phyloP scores from a whole-genome alignment of 805 yeast species.

The Metschnikowia similis region DNA sequence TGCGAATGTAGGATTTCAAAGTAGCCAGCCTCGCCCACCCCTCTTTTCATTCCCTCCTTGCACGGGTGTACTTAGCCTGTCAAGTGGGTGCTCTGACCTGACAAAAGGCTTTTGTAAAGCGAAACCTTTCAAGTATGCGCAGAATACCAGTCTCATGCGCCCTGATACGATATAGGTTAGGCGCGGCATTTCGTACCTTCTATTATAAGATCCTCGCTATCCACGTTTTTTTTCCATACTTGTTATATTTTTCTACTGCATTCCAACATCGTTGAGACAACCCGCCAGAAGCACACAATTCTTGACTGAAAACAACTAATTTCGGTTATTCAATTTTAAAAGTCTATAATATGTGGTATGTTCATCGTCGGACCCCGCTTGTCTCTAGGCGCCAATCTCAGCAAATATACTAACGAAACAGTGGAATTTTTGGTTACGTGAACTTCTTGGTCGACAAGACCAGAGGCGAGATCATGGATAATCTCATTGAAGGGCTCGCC shows the following conservation, averaged over 20 bases:
- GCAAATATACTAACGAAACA: constrained; percentile 17
- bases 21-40: background rate
- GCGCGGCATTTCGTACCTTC: constrained; percentile 4
- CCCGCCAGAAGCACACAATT: background rate
- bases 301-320: background rate
- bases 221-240: constrained; percentile 1
- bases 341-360: constrained; percentile 14
- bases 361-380: background rate
- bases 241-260: background rate
- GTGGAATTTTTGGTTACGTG: constrained; percentile 98
- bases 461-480: constrained; percentile 88
- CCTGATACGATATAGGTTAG: background rate
- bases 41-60: too few relatives aligned
- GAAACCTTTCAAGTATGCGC: constrained; percentile 1
- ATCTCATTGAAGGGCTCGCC: constrained; percentile 76
- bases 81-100: background rate
- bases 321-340: background rate
- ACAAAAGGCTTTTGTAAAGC: background rate
- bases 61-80: background rate
- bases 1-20: background rate
- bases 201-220: constrained; percentile 5
- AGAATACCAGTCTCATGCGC: constrained; percentile 2
- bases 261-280: background rate
- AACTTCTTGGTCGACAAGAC: constrained; percentile 89
- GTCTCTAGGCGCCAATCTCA: background rate